Percentiles rank a stretch among this genome's conserved stretches.
These are phyloP conservation scores for Rusavskia elegans DNA, from an alignment of 495 filamentous ascomycete genomes.

Conservation along the genomic window DNA sequence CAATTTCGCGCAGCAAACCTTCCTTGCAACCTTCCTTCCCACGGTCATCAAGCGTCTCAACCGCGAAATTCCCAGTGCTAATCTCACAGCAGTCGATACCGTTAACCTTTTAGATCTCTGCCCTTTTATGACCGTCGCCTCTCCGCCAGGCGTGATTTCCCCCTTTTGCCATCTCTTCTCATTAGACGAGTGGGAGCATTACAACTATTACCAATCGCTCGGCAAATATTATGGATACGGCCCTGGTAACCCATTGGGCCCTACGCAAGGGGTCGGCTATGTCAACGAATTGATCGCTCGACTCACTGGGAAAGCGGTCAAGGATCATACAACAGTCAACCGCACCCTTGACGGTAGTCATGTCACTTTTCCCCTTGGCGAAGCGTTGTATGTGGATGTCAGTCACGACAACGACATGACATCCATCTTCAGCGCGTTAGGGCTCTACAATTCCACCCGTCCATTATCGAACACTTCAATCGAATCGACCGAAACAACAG, in stretches of 20 bases:
- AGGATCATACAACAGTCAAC: conserved; percentile 56
- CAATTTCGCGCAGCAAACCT: conserved; percentile 32
- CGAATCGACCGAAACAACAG: conserved; percentile 24
- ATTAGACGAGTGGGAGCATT: conserved; percentile 48
- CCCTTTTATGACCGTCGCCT: conserved; percentile 59
- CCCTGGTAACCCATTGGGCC: conserved; percentile 56
- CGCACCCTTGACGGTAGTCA: conserved; percentile 46
- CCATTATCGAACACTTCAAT: conserved; percentile 31
- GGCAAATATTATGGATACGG: conserved; percentile 71
- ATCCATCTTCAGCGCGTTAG: conserved; percentile 52
- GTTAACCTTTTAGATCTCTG: conserved; percentile 73
- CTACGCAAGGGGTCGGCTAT: conserved; percentile 72
- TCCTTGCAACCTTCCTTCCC: conserved; percentile 39
- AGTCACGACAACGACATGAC: conserved; percentile 78
- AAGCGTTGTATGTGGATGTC: conserved; percentile 64
- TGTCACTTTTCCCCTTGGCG: conserved; percentile 51
- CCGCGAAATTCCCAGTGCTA: conserved; percentile 39
- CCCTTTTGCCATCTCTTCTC: conserved; percentile 62
- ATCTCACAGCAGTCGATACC: conserved; percentile 39
- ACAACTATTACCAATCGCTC: conserved; percentile 61
- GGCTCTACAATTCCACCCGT: conserved; percentile 48
- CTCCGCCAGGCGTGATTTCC: conserved; percentile 27
- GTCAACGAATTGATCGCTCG: conserved; percentile 75
- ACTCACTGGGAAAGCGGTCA: conserved; percentile 47
- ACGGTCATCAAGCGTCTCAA: conserved; percentile 48